Evolutionary conservation across 805 yeast genomes (phyloP).

Genomic region (Starmerella sp.): DNA sequence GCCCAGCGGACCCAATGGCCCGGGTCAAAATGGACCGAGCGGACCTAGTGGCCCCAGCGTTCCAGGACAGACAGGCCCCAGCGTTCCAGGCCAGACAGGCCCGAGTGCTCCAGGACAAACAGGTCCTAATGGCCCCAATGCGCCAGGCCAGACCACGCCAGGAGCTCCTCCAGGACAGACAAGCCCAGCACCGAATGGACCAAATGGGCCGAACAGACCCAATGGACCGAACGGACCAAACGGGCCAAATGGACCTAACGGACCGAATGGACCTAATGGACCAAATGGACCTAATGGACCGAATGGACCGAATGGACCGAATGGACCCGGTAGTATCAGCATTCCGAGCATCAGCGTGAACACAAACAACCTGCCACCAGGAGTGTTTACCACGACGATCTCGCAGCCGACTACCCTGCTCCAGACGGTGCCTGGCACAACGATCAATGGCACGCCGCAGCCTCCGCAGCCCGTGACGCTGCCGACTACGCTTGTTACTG

Average conservation of each 20-base stretch:
- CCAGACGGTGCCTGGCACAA: not conserved
- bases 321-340: slow-evolving; percentile 3
- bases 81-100: not conserved
- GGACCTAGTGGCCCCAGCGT: not conserved
- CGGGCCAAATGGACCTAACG: not conserved
- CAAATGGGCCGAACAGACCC: not conserved
- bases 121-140: not conserved
- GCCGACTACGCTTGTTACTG: not conserved
- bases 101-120: not conserved
- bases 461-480: not conserved
- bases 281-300: not conserved
- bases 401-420: not conserved
- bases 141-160: not conserved
- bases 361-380: not conserved
- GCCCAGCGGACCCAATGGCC: not conserved
- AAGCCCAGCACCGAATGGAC: not conserved
- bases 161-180: not conserved
- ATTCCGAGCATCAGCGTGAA: not conserved
- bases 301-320: not conserved
- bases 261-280: not conserved
- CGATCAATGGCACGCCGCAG: slow-evolving; percentile 1
- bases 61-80: not conserved
- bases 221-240: not conserved
- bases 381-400: not conserved
- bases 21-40: not conserved